Conservation (phyloP, 495 filamentous ascomycete species). For the Beverwykella pulmonaria region DNA sequence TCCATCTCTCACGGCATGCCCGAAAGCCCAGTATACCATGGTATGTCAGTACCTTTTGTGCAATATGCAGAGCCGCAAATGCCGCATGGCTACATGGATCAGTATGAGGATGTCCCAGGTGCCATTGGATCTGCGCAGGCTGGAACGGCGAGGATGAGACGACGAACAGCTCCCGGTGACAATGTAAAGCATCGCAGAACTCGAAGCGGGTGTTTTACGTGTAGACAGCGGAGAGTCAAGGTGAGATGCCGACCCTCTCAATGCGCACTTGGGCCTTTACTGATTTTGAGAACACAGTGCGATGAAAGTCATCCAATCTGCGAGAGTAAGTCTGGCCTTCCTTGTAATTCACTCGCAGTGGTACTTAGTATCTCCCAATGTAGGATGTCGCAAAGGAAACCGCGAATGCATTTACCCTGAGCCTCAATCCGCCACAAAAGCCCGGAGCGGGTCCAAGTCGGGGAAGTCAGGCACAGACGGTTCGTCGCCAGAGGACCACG, state of each 20-base stretch:
- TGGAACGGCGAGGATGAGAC: slow-evolving; percentile 30
- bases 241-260: slow-evolving; percentile 49
- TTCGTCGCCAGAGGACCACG: slow-evolving; percentile 60
- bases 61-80: slow-evolving; percentile 30
- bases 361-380: slow-evolving; percentile 1
- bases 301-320: slow-evolving; percentile 85
- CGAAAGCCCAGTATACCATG: slow-evolving; percentile 24
- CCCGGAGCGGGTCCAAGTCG: slow-evolving; percentile 41
- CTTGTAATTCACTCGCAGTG: neutral
- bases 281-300: slow-evolving; percentile 57
- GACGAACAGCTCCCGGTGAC: slow-evolving; percentile 54
- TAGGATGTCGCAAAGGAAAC: slow-evolving; percentile 82
- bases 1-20: slow-evolving; percentile 24
- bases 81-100: slow-evolving; percentile 33
- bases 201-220: slow-evolving; percentile 92
- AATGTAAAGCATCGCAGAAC: slow-evolving; percentile 93
- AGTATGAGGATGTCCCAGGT: slow-evolving; percentile 34
- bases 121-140: slow-evolving; percentile 18
- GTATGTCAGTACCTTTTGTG: slow-evolving; percentile 23
- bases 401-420: slow-evolving; percentile 84
- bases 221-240: slow-evolving; percentile 87
- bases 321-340: slow-evolving; percentile 62
- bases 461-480: slow-evolving; percentile 49
- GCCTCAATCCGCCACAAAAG: slow-evolving; percentile 54
- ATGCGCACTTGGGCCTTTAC: neutral